Conservation (phyloP, 2,329 filamentous ascomycete genomes). For the Trichoderma sp. region DNA sequence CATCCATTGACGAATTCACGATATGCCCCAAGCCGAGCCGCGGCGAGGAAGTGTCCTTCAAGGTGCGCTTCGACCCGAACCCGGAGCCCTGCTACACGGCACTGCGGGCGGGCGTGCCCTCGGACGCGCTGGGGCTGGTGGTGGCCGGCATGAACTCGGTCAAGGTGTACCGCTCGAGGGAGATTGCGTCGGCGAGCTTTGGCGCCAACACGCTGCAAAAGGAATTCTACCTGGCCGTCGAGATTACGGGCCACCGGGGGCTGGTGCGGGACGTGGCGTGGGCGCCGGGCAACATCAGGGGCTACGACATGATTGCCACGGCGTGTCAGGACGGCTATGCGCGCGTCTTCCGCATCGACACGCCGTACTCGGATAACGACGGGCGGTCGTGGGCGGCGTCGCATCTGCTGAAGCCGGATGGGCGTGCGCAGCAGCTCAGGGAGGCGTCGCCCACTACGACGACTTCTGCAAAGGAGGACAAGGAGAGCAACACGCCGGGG, state of each 20-base stretch:
- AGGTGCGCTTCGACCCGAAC: constrained; percentile 85
- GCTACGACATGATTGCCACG: constrained; percentile 87
- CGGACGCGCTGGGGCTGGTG: constrained; percentile 76
- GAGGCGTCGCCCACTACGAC: constrained; percentile 31
- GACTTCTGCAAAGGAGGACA: constrained; percentile 14
- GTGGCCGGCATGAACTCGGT: constrained; percentile 85
- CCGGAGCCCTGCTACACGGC: constrained; percentile 77
- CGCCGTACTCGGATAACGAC: constrained; percentile 51
- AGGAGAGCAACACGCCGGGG: constrained; percentile 36
- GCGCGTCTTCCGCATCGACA: constrained; percentile 81
- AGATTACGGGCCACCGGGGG: constrained; percentile 71
- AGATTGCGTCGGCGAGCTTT: constrained; percentile 54
- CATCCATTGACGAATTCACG: constrained; percentile 72
- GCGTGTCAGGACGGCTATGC: constrained; percentile 91
- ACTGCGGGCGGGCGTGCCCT: constrained; percentile 76
- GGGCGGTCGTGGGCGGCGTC: constrained; percentile 53
- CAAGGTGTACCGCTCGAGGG: constrained; percentile 76
- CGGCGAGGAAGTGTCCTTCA: constrained; percentile 85
- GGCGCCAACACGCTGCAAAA: constrained; percentile 61
- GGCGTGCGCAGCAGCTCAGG: constrained; percentile 29
- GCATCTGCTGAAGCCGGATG: constrained; percentile 45
- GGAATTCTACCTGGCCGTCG: constrained; percentile 82
- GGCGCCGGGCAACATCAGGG: constrained; percentile 87
- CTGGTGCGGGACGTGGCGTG: constrained; percentile 87
- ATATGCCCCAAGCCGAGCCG: constrained; percentile 70